Evolutionary conservation across 345 rosid genomes (phyloP), one percentile per base, ranked within the genome.

Genomic region (Passiflora organensis): DNA sequence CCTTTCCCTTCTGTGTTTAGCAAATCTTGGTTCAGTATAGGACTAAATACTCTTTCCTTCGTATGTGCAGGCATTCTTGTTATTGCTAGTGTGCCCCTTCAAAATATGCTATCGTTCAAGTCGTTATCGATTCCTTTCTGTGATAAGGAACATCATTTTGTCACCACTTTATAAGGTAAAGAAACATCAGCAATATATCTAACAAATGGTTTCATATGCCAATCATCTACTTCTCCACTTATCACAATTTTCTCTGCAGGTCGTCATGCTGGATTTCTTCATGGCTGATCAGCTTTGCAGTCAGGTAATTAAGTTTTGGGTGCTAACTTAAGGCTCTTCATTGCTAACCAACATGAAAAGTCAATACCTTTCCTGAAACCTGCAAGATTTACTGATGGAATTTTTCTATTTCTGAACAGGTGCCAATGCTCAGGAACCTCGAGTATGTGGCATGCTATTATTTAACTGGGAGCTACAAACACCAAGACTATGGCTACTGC

Each of bases 231-330:
- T 34, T 11, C 48, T 22, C 48, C 18, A 32, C 18, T 32, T 37
- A 28, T 97, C n/a, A 50, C 38, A 45, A 14, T 6, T 41, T 21
- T 63, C 49, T 44, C 22, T 64, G 58, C 80, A 83, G 89, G 97
- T 93, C 58, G 80, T 81, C 55, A 94, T 94, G 99, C 76, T 94
- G 62, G 99, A 94, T 71, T 94, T 94, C 79, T 94, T 94, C 84
- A 89, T 94, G 97, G 99, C 99, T 48, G 99, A 94, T 71, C 99
- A n/a, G n/a, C n/a, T n/a, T n/a, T n/a, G n/a, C n/a, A n/a, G n/a
- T n/a, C n/a, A n/a, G n/a, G n/a, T n/a, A n/a, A n/a, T n/a, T n/a
- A n/a, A n/a, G n/a, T n/a, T n/a, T n/a, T n/a, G n/a, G n/a, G n/a
- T n/a, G n/a, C n/a, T n/a, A n/a, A n/a, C n/a, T n/a, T n/a, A n/a